A percentile compares a stretch with the other conserved stretches of the same genome.
phyloP scores from a whole-genome alignment of 371 early-diverging fungal genomes.

The Actinomucor elegans region DNA sequence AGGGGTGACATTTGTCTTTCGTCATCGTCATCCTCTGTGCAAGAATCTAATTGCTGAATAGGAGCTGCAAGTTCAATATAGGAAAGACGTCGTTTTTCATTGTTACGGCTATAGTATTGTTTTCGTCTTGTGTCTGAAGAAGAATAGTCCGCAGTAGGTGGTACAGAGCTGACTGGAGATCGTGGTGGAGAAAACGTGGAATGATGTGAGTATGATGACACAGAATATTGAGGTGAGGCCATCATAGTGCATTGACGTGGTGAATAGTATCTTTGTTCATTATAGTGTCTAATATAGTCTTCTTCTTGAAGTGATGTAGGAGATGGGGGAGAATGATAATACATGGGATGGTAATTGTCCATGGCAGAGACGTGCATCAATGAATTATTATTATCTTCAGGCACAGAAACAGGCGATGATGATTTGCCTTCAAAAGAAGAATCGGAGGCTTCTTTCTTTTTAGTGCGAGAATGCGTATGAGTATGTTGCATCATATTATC shows the following conservation, averaged over 20 bases:
- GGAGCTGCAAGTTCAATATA: constrained; percentile 16
- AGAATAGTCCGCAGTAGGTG: too few relatives aligned
- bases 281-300: too few relatives aligned
- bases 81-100: constrained; percentile 8
- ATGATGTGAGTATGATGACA: background rate
- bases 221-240: too few relatives aligned
- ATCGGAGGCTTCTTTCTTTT: constrained; percentile 8
- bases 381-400: constrained; percentile 1
- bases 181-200: background rate
- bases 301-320: background rate
- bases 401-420: background rate
- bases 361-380: background rate
- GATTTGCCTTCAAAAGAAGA: background rate
- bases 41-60: constrained; percentile 13
- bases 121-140: too few relatives aligned
- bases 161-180: background rate
- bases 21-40: background rate
- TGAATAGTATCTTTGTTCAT: too few relatives aligned
- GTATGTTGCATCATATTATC: constrained; percentile 62
- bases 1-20: background rate
- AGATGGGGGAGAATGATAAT: background rate
- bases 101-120: too few relatives aligned
- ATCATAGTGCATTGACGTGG: background rate
- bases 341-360: background rate
- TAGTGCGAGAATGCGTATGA: constrained; percentile 36